Conservation (phyloP, 1,139 yeast species). For the Lizanozyma gosingica region DNA sequence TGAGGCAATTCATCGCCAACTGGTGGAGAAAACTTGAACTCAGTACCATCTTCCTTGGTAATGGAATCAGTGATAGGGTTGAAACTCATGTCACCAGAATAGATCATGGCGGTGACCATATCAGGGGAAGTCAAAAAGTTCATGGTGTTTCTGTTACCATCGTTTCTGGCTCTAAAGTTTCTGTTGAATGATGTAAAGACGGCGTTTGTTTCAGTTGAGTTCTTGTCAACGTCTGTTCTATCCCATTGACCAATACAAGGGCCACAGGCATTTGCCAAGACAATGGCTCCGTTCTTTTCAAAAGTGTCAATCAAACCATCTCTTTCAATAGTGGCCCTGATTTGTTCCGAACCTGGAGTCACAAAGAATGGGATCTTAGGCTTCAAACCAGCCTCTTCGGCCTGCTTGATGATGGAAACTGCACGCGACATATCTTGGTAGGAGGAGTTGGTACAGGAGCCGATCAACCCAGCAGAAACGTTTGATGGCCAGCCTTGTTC, state of each 20-base stretch:
- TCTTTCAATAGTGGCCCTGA: constrained; percentile 93
- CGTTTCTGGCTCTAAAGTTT: constrained; percentile 94
- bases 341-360: constrained; percentile 98
- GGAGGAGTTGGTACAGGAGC: constrained; percentile 96
- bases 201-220: constrained; percentile 61
- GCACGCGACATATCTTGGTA: constrained; percentile 98
- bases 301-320: constrained; percentile 81
- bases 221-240: constrained; percentile 58
- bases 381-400: constrained; percentile 75
- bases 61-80: constrained; percentile 81
- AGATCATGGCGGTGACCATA: constrained; percentile 92
- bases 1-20: constrained; percentile 79
- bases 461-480: constrained; percentile 87
- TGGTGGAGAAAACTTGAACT: constrained; percentile 64
- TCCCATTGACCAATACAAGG: constrained; percentile 99
- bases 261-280: constrained; percentile 96
- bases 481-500: constrained; percentile 73
- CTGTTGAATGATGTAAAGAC: constrained; percentile 94
- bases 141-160: constrained; percentile 95
- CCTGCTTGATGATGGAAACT: constrained; percentile 78
- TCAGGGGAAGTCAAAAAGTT: constrained; percentile 96
- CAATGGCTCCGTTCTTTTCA: constrained; percentile 79
- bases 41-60: constrained; percentile 52
- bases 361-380: constrained; percentile 90
- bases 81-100: constrained; percentile 82